phyloP scores from a whole-genome alignment of 768 basidiomycete species.

The Mycena pura region DNA sequence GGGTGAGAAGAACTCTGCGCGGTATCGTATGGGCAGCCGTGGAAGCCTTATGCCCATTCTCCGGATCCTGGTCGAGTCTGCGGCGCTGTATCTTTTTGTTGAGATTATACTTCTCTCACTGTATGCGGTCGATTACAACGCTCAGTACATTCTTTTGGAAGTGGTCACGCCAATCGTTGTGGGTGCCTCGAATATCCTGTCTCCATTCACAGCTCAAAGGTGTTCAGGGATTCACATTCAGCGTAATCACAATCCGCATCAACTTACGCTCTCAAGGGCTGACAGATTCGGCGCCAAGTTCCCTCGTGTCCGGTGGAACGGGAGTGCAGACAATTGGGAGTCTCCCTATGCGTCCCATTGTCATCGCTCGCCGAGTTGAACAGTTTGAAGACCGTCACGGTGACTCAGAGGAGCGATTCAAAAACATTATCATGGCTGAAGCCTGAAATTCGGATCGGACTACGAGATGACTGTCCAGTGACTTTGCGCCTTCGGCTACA shows the following conservation, averaged over 20 bases:
- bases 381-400: no score
- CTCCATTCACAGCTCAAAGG: neutral
- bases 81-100: conserved; percentile 18
- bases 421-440: no score
- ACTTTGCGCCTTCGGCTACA: no score
- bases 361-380: no score
- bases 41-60: conserved; percentile 21
- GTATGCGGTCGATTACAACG: conserved; percentile 24
- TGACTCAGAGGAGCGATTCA: no score
- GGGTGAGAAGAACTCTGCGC: conserved; percentile 11
- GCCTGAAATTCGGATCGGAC: no score
- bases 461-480: no score
- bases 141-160: conserved; percentile 29
- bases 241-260: conserved; percentile 31
- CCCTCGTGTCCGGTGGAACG: neutral
- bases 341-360: conserved; percentile 6
- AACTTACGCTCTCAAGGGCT: conserved; percentile 20
- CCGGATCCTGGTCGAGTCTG: conserved; percentile 32
- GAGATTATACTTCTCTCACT: conserved; percentile 26
- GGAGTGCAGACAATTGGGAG: conserved; percentile 8
- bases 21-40: conserved; percentile 6
- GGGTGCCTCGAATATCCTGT: neutral
- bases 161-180: conserved; percentile 22
- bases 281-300: neutral
- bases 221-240: conserved; percentile 31